Percentiles rank a stretch among this genome's conserved stretches.
phyloP scores from a whole-genome alignment of 2,329 filamentous ascomycete genomes.

The Leptodontidium sp. region DNA sequence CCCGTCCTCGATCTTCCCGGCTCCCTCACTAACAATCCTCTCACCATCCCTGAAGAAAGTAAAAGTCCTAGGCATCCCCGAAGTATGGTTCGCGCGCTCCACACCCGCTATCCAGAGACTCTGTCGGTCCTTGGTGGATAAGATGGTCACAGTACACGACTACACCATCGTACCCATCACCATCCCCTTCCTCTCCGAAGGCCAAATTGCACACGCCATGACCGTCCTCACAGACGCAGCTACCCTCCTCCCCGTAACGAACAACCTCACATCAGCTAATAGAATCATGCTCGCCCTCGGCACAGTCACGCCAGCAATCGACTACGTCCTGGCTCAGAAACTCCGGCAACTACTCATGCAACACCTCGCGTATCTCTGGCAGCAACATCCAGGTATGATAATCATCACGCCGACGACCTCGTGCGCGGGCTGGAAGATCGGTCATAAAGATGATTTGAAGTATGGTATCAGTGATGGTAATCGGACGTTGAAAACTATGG shows the following conservation, averaged over 20 bases:
- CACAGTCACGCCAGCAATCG: slow-evolving; percentile 67
- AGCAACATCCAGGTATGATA: slow-evolving; percentile 74
- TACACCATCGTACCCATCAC: slow-evolving; percentile 65
- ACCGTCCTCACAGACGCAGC: slow-evolving; percentile 78
- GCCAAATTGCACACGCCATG: slow-evolving; percentile 78
- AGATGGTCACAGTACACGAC: slow-evolving; percentile 58
- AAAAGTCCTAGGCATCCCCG: slow-evolving; percentile 66
- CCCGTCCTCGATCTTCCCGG: slow-evolving; percentile 68
- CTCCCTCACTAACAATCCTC: slow-evolving; percentile 56
- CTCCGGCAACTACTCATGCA: slow-evolving; percentile 79
- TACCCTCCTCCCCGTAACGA: slow-evolving; percentile 43
- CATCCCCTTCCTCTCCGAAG: slow-evolving; percentile 72
- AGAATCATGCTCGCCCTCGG: slow-evolving; percentile 73
- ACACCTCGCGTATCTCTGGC: slow-evolving; percentile 76
- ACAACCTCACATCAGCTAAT: slow-evolving; percentile 63
- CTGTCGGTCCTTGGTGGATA: slow-evolving; percentile 68
- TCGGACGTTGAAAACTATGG: slow-evolving; percentile 76
- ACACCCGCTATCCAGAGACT: slow-evolving; percentile 67
- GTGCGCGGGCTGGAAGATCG: slow-evolving; percentile 74
- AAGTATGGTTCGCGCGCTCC: slow-evolving; percentile 73
- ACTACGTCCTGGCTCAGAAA: slow-evolving; percentile 76
- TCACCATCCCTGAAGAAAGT: slow-evolving; percentile 51
- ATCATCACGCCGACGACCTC: slow-evolving; percentile 82
- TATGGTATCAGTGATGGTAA: slow-evolving; percentile 81
- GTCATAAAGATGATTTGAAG: slow-evolving; percentile 62